Evolutionary conservation across 306 rosid genomes (phyloP).

Genomic region (Cucurbita ficifolia): DNA sequence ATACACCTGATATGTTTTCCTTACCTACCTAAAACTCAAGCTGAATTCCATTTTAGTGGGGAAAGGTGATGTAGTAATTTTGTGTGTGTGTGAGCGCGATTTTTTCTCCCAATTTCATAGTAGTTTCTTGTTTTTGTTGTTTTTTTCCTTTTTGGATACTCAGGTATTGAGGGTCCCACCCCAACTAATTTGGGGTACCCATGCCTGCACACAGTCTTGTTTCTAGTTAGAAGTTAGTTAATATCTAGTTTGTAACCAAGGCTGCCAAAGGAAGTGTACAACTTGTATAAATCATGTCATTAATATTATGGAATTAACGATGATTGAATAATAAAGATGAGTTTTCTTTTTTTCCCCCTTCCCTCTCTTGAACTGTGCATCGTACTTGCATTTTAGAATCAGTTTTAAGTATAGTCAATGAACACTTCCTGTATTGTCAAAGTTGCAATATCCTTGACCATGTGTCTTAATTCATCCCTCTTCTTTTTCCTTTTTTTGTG

Average conservation of each 20-base stretch:
- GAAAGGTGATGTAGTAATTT: too few species aligned
- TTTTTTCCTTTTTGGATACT: background rate
- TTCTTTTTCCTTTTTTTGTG: background rate
- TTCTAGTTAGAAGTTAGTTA: background rate
- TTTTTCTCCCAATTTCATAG: too few species aligned
- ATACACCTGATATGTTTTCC: background rate
- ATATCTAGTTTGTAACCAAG: background rate
- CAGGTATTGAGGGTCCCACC: background rate
- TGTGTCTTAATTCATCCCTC: background rate
- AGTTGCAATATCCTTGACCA: background rate
- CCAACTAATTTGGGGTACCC: background rate
- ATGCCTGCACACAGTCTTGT: background rate
- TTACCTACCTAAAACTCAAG: background rate
- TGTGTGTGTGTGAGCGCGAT: too few species aligned
- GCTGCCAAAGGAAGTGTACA: background rate
- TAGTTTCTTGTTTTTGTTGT: background rate
- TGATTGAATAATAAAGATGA: background rate
- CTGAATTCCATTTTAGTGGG: background rate
- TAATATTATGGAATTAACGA: background rate
- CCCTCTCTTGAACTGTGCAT: background rate
- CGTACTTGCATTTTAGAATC: background rate
- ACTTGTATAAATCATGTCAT: background rate
- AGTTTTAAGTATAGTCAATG: background rate
- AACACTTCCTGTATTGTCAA: background rate
- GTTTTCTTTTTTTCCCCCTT: background rate